phyloP scores from a whole-genome alignment of 768 basidiomycete genomes.

The Lentinula detonsa region DNA sequence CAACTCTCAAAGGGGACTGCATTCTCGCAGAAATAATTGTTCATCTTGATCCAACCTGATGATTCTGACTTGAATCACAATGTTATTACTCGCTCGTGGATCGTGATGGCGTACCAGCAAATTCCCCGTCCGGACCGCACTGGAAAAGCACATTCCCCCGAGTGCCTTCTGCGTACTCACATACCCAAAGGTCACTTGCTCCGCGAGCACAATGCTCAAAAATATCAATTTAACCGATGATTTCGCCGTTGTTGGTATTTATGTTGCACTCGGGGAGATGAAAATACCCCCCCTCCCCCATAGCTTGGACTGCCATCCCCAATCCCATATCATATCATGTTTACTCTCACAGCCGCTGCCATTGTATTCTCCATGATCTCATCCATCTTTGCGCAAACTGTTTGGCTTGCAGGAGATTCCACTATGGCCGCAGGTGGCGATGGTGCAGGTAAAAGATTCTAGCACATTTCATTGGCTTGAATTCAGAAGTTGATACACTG shows the following conservation, averaged over 20 bases:
- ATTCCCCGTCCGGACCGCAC: not conserved
- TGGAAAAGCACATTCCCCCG: not conserved
- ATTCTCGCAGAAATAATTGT: too few species aligned
- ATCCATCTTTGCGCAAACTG: constrained; percentile 20
- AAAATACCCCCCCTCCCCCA: not conserved
- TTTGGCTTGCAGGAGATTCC: constrained; percentile 39
- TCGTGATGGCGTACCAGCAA: too few species aligned
- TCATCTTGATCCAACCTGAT: too few species aligned
- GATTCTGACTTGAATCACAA: too few species aligned
- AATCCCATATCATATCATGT: too few species aligned
- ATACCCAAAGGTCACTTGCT: not conserved
- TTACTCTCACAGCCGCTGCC: not conserved
- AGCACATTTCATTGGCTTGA: not conserved
- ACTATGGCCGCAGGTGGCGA: constrained; percentile 37
- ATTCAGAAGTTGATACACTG: not conserved
- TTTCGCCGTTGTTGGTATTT: not conserved
- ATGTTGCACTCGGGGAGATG: not conserved
- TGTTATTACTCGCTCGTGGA: too few species aligned
- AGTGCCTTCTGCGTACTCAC: not conserved
- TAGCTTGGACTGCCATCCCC: not conserved
- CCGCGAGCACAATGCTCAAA: not conserved
- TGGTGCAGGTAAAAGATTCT: constrained; percentile 18
- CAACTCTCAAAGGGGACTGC: too few species aligned
- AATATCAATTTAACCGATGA: not conserved
- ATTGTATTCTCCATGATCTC: not conserved